Evolutionary conservation across 495 filamentous ascomycete genomes (phyloP).

Genomic region (Amphirosellinia nigrospora): DNA sequence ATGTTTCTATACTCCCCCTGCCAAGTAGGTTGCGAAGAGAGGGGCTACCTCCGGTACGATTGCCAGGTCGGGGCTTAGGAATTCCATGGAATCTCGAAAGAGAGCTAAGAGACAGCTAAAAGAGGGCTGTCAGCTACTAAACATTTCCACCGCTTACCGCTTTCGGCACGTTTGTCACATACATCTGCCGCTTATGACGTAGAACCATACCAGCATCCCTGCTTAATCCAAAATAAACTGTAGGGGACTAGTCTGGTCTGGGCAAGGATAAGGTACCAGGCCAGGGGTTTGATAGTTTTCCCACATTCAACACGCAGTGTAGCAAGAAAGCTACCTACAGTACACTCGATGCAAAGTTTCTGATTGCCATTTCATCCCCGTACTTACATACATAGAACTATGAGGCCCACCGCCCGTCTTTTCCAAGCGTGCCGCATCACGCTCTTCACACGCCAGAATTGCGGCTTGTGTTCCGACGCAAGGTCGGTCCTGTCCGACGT

Average conservation of each 20-base stretch:
- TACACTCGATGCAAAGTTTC: too few relatives aligned
- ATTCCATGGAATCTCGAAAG: background rate
- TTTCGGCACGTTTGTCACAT: conserved; percentile 6
- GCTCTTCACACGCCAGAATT: conserved; percentile 80
- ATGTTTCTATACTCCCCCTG: background rate
- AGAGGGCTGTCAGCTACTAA: conserved; percentile 12
- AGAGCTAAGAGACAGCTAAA: background rate
- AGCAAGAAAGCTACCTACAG: too few relatives aligned
- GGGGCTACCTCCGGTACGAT: background rate
- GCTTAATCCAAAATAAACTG: background rate
- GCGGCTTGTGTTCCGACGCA: conserved; percentile 79
- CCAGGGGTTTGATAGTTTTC: too few relatives aligned
- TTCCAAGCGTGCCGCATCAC: conserved; percentile 72
- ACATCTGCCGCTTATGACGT: background rate
- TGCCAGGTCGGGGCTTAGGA: conserved; percentile 1
- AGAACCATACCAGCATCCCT: background rate
- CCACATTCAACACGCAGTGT: too few relatives aligned
- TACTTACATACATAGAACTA: conserved; percentile 30
- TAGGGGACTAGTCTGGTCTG: background rate
- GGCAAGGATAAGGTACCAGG: background rate
- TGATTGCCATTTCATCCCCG: background rate
- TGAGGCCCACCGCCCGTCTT: conserved; percentile 50
- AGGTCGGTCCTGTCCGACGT: conserved; percentile 73
- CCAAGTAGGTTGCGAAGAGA: background rate
- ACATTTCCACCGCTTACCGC: conserved; percentile 27